A percentile compares a stretch with the other conserved stretches of the same genome.
Conservation (phyloP, 1,284 basidiomycete species). For the Moniliophthora roreri region DNA sequence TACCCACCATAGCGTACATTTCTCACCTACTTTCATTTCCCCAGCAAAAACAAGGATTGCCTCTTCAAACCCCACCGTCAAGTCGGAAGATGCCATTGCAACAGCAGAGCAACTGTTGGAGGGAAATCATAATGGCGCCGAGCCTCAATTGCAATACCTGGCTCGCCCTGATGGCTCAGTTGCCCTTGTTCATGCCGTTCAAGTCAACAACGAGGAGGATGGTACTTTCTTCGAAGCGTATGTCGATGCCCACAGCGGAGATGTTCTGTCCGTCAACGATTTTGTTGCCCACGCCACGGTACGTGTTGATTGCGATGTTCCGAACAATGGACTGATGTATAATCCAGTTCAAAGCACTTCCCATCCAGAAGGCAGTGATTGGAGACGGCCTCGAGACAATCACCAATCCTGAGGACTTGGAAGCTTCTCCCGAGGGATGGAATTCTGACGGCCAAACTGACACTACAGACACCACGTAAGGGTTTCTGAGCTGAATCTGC, state of each 20-base stretch:
- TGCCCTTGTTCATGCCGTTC: constrained; percentile 47
- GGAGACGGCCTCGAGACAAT: constrained; percentile 32
- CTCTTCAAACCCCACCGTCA: constrained; percentile 29
- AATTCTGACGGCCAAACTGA: constrained; percentile 10
- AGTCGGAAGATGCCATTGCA: constrained; percentile 26
- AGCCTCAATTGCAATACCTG: constrained; percentile 36
- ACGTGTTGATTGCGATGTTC: constrained; percentile 18
- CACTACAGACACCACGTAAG: constrained; percentile 22
- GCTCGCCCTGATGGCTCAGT: constrained; percentile 45
- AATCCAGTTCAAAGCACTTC: constrained; percentile 34
- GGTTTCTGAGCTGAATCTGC: not conserved
- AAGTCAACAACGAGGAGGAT: constrained; percentile 51
- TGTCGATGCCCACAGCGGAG: constrained; percentile 56
- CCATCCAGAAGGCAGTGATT: constrained; percentile 31
- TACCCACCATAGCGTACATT: constrained; percentile 13
- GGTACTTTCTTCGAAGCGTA: constrained; percentile 63
- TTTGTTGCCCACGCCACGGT: constrained; percentile 49
- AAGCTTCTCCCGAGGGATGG: constrained; percentile 22
- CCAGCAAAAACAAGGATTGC: constrained; percentile 29
- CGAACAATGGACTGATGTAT: not conserved
- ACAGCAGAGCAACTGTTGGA: constrained; percentile 28
- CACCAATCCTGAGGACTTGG: constrained; percentile 31
- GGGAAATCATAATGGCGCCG: constrained; percentile 32
- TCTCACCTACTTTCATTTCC: not conserved
- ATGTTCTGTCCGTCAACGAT: constrained; percentile 55